Base-by-base conservation (phyloP, 2,329 filamentous ascomycete species). In the Bisporella sp. region DNA sequence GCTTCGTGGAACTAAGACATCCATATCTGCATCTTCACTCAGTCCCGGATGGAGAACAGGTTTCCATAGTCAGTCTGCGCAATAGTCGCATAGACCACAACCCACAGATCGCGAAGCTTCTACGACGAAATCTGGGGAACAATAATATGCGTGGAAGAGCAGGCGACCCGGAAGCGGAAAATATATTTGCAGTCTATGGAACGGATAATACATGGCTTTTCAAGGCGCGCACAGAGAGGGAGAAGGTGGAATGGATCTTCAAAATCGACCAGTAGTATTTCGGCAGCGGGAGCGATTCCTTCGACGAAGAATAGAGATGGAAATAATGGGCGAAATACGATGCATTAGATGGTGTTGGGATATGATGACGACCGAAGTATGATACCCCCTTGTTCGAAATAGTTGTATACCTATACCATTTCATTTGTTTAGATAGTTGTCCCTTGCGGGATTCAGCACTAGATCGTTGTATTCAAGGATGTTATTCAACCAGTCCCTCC, bases 191-290 rank as follows among this genome's bases (percentile, higher is more conserved):
- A 9, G 81, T 99, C 46, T 99, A 97, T 65, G 92, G 89, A 41
- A 88, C 86, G 53, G 87, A 93, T 67, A 96, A 96, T 68, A 96
- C 91, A 32, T 99, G 91, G 79, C 75, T 99, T 40, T 97, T 99
- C 68, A 89, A 90, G 11, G 88, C 90, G 29, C 78, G 90, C 52
- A 92, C 83, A 61, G 92, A 96, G 71, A 79, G 84, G 45, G 91
- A 96, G 68, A 96, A 96, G 74, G 85, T 91, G 60, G 93, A 97
- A 67, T 99, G 93, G 93, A 96, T 99, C 60, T 79, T 95, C 68
- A 85, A 87, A 63, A 89, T 99, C 60, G 93, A 99, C 69, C 87
- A 96, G 73, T 62, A 59, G 33, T 67, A 65, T 57, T 66, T 67
- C 49, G 62, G 63, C 5, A 54, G 53, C 21, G 57, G 58, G 8